phyloP scores from a whole-genome alignment of 495 filamentous ascomycete species.

The Extremus antarcticus region DNA sequence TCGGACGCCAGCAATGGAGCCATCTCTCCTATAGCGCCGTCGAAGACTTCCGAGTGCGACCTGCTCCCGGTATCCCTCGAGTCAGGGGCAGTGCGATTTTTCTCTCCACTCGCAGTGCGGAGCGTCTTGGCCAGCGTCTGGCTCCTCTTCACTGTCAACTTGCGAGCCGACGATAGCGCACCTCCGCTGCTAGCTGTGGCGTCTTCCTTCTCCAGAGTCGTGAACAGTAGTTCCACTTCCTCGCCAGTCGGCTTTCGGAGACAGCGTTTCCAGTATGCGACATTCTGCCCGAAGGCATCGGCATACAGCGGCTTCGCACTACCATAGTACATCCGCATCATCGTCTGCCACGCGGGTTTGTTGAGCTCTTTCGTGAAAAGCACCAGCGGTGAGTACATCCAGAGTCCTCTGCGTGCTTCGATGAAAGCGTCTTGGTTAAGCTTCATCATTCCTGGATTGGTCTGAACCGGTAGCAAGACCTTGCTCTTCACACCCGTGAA shows the following conservation, averaged over 20 bases:
- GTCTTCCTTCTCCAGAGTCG: constrained; percentile 71
- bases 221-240: constrained; percentile 82
- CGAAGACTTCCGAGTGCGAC: constrained; percentile 73
- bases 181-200: constrained; percentile 35
- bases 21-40: constrained; percentile 65
- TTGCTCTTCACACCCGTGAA: constrained; percentile 48
- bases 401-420: constrained; percentile 48
- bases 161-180: constrained; percentile 67
- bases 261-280: constrained; percentile 70
- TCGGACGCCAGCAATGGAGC: constrained; percentile 72
- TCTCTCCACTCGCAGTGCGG: constrained; percentile 55
- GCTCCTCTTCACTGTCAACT: constrained; percentile 82
- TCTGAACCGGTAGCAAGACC: constrained; percentile 38
- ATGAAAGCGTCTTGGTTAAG: constrained; percentile 43
- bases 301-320: constrained; percentile 66
- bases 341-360: constrained; percentile 61
- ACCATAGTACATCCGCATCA: constrained; percentile 69
- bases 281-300: constrained; percentile 69
- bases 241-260: constrained; percentile 69
- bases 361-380: constrained; percentile 80
- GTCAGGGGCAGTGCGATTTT: constrained; percentile 47
- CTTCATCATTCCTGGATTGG: constrained; percentile 27
- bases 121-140: constrained; percentile 71
- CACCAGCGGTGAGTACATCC: constrained; percentile 74
- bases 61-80: constrained; percentile 56